Conservation (phyloP, 2,329 filamentous ascomycete genomes). For the Sporothrix inflata region DNA sequence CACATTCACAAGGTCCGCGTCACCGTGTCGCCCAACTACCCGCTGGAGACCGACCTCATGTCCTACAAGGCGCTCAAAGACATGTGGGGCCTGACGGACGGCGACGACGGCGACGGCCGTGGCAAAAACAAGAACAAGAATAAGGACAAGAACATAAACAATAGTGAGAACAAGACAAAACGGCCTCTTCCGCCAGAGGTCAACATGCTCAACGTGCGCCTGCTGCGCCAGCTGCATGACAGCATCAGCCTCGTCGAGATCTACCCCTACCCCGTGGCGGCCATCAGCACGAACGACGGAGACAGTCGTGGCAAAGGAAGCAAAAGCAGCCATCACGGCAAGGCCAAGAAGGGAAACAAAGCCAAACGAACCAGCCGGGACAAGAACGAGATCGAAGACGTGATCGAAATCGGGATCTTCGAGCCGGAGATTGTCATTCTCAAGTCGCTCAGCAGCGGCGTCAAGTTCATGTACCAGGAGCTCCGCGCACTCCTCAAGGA, state of each 20-base stretch:
- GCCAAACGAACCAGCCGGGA: neutral
- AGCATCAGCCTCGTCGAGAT: slow-evolving; percentile 57
- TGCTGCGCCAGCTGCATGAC: slow-evolving; percentile 60
- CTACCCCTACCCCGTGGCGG: slow-evolving; percentile 38
- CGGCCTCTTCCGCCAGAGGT: slow-evolving; percentile 49
- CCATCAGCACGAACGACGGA: neutral
- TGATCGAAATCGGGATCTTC: neutral
- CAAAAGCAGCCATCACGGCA: neutral
- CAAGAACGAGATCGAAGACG: neutral
- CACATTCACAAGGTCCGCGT: slow-evolving; percentile 53
- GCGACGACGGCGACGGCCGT: slow-evolving; percentile 28
- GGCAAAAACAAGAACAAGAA: neutral
- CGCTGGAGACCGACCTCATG: slow-evolving; percentile 57
- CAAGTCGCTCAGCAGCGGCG: slow-evolving; percentile 60
- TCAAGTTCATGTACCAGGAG: slow-evolving; percentile 66
- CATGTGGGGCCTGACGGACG: slow-evolving; percentile 47
- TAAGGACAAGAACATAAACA: neutral
- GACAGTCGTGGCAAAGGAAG: neutral
- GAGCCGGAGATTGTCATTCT: slow-evolving; percentile 51
- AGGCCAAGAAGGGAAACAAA: neutral
- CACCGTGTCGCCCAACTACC: slow-evolving; percentile 53
- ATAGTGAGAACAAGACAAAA: slow-evolving; percentile 17
- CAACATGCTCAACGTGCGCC: slow-evolving; percentile 54
- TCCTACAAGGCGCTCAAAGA: slow-evolving; percentile 47
- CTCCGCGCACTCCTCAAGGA: slow-evolving; percentile 55